A percentile compares a stretch with the other conserved stretches of the same genome.
Evolutionary conservation across 1,139 yeast species (phyloP).

Genomic region (Spencermartinsiella ligniputridi): DNA sequence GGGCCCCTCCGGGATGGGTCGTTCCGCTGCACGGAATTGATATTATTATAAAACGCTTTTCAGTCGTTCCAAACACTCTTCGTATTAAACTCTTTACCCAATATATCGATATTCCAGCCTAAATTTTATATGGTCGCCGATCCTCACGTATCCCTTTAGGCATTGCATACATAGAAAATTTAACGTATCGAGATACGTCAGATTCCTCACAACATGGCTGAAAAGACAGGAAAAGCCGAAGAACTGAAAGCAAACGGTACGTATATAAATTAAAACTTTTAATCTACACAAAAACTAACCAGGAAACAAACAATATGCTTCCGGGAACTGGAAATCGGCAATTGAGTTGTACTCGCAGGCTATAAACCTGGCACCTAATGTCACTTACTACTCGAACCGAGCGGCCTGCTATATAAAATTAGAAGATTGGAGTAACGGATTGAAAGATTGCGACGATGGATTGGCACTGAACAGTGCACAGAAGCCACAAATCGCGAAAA

Average conservation of each 20-base stretch:
- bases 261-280: too few species aligned
- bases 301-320: constrained; percentile 53
- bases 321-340: constrained; percentile 59
- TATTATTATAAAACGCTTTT: too few species aligned
- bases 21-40: too few species aligned
- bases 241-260: constrained; percentile 8
- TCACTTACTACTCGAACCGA: constrained; percentile 77
- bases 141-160: too few species aligned
- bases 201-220: background rate
- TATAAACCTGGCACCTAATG: constrained; percentile 53
- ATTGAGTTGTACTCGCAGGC: constrained; percentile 67
- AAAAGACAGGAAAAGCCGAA: constrained; percentile 4
- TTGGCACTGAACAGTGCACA: constrained; percentile 28
- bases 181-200: too few species aligned
- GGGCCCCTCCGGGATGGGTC: too few species aligned
- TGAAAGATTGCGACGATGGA: constrained; percentile 52
- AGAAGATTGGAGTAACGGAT: constrained; percentile 47
- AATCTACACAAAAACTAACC: constrained; percentile 8
- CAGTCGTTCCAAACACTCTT: too few species aligned
- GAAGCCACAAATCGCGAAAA: constrained; percentile 2
- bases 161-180: too few species aligned
- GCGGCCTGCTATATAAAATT: constrained; percentile 72
- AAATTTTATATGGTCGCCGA: too few species aligned
- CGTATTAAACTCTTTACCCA: too few species aligned
- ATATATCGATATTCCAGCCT: too few species aligned